A percentile compares a stretch with the other conserved stretches of the same genome.
phyloP scores from a whole-genome alignment of 169 alveolate genomes.

The Babesia ovis region DNA sequence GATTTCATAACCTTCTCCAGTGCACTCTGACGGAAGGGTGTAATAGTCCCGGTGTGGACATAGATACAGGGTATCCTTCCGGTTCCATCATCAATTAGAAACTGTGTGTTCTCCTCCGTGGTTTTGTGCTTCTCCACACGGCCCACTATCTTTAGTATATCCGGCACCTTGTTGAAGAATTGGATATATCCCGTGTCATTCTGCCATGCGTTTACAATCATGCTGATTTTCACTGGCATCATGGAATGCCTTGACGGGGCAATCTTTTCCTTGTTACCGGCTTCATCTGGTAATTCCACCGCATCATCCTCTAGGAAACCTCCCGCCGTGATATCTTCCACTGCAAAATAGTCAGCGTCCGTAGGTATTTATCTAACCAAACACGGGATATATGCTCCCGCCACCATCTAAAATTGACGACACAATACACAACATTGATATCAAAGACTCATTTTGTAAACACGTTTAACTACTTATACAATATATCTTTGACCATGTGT shows the following conservation, averaged over 20 bases:
- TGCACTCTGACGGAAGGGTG: slow-evolving; percentile 25
- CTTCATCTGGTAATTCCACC: background rate
- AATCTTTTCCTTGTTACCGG: background rate
- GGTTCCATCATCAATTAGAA: slow-evolving; percentile 63
- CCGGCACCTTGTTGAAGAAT: slow-evolving; percentile 48
- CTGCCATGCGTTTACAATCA: slow-evolving; percentile 61
- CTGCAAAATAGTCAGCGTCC: slow-evolving; percentile 5
- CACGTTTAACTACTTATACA: no score
- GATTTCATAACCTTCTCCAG: slow-evolving; percentile 17
- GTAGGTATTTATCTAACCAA: no score
- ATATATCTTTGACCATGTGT: no score
- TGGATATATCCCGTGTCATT: slow-evolving; percentile 40
- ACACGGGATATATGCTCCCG: no score
- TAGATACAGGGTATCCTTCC: slow-evolving; percentile 54
- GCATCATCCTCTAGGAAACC: slow-evolving; percentile 38
- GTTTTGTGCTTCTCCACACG: slow-evolving; percentile 17
- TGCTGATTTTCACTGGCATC: slow-evolving; percentile 43
- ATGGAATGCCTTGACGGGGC: slow-evolving; percentile 11
- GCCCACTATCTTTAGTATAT: slow-evolving; percentile 61
- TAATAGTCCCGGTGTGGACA: slow-evolving; percentile 54
- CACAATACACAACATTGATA: no score
- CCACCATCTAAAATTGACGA: no score
- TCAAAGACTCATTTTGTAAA: no score
- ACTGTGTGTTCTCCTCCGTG: slow-evolving; percentile 53
- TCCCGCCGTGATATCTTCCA: slow-evolving; percentile 41